Percentiles rank a stretch among this genome's conserved stretches.
phyloP scores from a whole-genome alignment of 148 eudicot species.

The Camellia sinensis region DNA sequence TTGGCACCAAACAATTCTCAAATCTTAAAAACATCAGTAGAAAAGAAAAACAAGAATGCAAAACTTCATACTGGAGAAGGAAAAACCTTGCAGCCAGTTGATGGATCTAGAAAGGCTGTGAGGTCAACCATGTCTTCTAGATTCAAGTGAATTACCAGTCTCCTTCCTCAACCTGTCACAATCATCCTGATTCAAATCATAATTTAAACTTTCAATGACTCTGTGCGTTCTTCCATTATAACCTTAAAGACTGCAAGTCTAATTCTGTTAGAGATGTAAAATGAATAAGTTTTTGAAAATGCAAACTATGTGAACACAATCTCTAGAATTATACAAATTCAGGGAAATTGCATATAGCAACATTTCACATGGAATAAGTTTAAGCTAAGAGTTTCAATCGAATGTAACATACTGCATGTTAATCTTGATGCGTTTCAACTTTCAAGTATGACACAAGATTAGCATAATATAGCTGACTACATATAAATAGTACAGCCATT shows the following conservation, averaged over 20 bases:
- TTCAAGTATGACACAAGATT: background rate
- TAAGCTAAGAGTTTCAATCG: background rate
- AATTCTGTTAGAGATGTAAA: background rate
- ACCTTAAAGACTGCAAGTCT: background rate
- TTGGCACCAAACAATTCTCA: background rate
- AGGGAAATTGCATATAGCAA: background rate
- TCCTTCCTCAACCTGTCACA: slow-evolving; percentile 88
- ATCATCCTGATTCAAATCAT: slow-evolving; percentile 4
- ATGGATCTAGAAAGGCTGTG: slow-evolving; percentile 79
- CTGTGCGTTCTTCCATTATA: background rate
- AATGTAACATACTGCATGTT: too few species aligned
- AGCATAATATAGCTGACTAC: background rate
- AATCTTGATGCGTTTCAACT: background rate
- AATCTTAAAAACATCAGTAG: background rate
- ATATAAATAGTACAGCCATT: too few species aligned
- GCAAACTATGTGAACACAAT: background rate
- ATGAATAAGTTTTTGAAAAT: background rate
- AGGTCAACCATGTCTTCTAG: slow-evolving; percentile 76
- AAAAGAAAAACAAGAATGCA: background rate
- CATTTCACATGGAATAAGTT: background rate
- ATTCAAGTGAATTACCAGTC: slow-evolving; percentile 72
- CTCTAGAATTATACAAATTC: background rate
- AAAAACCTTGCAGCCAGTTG: slow-evolving; percentile 75
- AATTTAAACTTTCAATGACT: background rate
- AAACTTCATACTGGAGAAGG: slow-evolving; percentile 76